phyloP scores from a whole-genome alignment of 495 filamentous ascomycete genomes.

The Penicillium steckii region DNA sequence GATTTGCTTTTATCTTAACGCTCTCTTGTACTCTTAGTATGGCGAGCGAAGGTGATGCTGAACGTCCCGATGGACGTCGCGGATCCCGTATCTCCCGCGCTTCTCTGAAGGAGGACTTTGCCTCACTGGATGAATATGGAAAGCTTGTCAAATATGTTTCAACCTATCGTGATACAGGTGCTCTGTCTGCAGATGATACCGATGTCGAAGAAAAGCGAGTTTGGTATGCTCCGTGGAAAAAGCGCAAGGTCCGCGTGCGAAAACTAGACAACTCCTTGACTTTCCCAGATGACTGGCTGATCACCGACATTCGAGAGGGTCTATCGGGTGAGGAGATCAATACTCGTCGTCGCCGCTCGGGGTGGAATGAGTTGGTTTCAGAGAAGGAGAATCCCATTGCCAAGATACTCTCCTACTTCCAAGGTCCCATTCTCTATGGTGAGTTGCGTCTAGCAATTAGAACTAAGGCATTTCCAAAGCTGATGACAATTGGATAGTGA shows the following conservation, averaged over 20 bases:
- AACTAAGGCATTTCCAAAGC: no score
- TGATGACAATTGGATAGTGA: slow-evolving; percentile 50
- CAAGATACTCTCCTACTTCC: slow-evolving; percentile 73
- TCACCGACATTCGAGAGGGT: slow-evolving; percentile 66
- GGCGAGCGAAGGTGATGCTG: slow-evolving; percentile 16
- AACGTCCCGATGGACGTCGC: slow-evolving; percentile 19
- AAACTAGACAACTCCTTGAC: slow-evolving; percentile 34
- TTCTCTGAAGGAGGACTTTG: slow-evolving; percentile 37
- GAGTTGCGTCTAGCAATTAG: slow-evolving; percentile 28
- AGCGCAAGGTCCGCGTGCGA: slow-evolving; percentile 49
- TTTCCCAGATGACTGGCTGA: slow-evolving; percentile 68
- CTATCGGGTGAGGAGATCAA: slow-evolving; percentile 54
- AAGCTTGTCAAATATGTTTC: slow-evolving; percentile 64
- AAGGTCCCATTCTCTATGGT: slow-evolving; percentile 81
- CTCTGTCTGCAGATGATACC: slow-evolving; percentile 22
- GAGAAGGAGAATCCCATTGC: slow-evolving; percentile 74
- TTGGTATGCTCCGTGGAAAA: slow-evolving; percentile 59
- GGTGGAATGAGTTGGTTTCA: slow-evolving; percentile 70
- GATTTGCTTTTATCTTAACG: neutral
- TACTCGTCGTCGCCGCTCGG: slow-evolving; percentile 56
- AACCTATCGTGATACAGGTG: slow-evolving; percentile 54
- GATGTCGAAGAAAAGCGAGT: slow-evolving; percentile 34
- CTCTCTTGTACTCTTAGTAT: slow-evolving; percentile 5
- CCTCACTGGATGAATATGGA: slow-evolving; percentile 49
- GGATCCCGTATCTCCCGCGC: slow-evolving; percentile 39